Conservation (phyloP, 306 rosid species). For the Vigna hirtella region DNA sequence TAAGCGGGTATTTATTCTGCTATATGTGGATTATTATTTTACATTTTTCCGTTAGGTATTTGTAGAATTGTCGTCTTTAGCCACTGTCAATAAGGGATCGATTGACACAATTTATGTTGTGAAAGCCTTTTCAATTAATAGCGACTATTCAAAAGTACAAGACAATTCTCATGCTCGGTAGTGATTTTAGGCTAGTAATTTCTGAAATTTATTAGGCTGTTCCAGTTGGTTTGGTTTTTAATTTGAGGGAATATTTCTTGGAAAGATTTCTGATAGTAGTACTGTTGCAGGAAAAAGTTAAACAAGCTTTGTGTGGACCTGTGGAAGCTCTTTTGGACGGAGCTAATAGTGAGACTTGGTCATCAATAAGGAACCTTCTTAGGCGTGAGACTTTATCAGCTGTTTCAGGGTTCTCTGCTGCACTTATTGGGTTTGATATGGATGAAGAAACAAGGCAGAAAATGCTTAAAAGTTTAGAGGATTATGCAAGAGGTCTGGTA, state of each 20-base stretch:
- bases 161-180: conserved; percentile 29
- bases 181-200: conserved; percentile 20
- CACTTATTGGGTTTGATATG: conserved; percentile 80
- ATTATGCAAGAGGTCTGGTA: conserved; percentile 75
- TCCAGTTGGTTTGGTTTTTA: conserved; percentile 23
- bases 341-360: conserved; percentile 91
- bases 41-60: too few species aligned
- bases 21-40: too few species aligned
- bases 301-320: conserved; percentile 79
- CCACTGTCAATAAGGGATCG: not conserved
- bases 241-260: conserved; percentile 25
- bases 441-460: conserved; percentile 64
- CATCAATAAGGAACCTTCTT: conserved; percentile 79
- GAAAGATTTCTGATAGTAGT: conserved; percentile 49
- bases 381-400: conserved; percentile 78
- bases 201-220: conserved; percentile 15
- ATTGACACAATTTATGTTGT: conserved; percentile 17
- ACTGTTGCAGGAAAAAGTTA: conserved; percentile 77
- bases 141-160: not conserved
- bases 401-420: conserved; percentile 70
- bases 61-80: too few species aligned
- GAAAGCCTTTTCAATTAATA: conserved; percentile 1
- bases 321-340: conserved; percentile 93
- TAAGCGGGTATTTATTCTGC: too few species aligned
- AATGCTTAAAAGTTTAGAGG: conserved; percentile 60